Conservation (phyloP, 768 basidiomycete genomes). For the Cystobasidiopsis lactophilus region DNA sequence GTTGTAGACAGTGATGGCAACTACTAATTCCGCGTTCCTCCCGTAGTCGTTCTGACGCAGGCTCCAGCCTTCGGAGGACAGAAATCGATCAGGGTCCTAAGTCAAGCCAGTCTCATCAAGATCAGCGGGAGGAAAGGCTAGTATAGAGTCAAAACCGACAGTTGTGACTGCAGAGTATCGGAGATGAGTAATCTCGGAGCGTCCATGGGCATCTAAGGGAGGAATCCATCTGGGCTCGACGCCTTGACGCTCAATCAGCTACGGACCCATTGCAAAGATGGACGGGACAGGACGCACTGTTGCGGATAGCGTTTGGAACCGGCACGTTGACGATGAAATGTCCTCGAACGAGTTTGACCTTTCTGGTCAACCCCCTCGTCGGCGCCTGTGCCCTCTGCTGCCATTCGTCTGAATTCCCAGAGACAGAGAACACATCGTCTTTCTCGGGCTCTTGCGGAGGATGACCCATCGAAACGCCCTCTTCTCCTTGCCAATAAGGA, state of each 20-base stretch:
- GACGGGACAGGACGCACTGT: neutral
- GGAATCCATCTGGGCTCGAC: neutral
- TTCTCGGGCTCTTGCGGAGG: too few species aligned
- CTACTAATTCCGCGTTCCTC: constrained; percentile 56
- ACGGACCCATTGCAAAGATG: neutral
- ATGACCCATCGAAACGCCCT: too few species aligned
- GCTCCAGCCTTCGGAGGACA: constrained; percentile 39
- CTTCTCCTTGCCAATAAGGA: too few species aligned
- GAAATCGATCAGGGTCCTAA: too few species aligned
- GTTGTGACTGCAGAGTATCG: constrained; percentile 67
- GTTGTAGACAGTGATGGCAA: constrained; percentile 13
- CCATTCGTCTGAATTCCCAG: constrained; percentile 7
- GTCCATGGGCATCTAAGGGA: neutral
- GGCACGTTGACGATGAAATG: constrained; percentile 5
- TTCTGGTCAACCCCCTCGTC: constrained; percentile 35
- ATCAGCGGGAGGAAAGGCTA: too few species aligned
- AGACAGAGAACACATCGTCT: neutral
- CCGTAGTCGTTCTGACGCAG: constrained; percentile 65
- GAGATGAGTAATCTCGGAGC: constrained; percentile 46
- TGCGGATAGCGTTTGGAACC: constrained; percentile 8
- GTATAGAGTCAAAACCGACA: too few species aligned
- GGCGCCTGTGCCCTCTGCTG: constrained; percentile 7
- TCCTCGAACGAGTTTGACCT: constrained; percentile 44
- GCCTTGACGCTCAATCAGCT: neutral
- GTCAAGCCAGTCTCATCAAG: too few species aligned